Base-by-base conservation (phyloP, 2,329 filamentous ascomycete species). In the Bipolaris cookei region DNA sequence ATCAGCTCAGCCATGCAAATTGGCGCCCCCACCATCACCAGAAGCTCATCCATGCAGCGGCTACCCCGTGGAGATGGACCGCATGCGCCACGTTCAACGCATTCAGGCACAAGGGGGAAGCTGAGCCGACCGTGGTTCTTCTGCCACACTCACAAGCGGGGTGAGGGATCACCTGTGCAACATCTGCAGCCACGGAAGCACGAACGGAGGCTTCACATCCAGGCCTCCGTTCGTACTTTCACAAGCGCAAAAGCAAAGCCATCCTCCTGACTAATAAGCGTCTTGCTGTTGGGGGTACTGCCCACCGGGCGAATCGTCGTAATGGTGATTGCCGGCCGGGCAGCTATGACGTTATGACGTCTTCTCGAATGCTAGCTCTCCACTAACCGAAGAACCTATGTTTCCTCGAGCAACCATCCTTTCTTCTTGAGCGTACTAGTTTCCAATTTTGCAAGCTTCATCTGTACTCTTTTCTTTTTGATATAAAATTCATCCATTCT, bases 361-460 rank as follows among this genome's bases (percentile, higher is more conserved):
- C 14, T 48, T n/a, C 23, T 41, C 21, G 23, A 34, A 54, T 23
- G 50, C 55, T 58, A 58, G 50, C 42, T 41, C 21, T 38, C 51
- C 18, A 44, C 50, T 58, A 58, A 38, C 55, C 55, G 55, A 58
- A 51, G 55, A 58, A 58, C 55, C 38, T 49, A 25, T 58, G 55
- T 45, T 49, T 58, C 49, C 55, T 44, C 44, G n/a, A 58, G 44
- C 51, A 47, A 49, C 43, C 44, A 35, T 28, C 44, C 50, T 25
- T 54, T 41, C 42, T 37, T 47, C 35, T 30, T 41, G 54, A 52
- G 44, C 34, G 14, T 51, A 42, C 42, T 30, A 52, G 34, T 39
- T 39, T 25, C 39, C 51, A 38, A 45, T 32, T 52, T 21, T 50
- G 20, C 41, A 35, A 46, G 25, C 41, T 52, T 25, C 32, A 14